Evolutionary conservation across 805 yeast species (phyloP).

Genomic region (Pichia occidentalis): DNA sequence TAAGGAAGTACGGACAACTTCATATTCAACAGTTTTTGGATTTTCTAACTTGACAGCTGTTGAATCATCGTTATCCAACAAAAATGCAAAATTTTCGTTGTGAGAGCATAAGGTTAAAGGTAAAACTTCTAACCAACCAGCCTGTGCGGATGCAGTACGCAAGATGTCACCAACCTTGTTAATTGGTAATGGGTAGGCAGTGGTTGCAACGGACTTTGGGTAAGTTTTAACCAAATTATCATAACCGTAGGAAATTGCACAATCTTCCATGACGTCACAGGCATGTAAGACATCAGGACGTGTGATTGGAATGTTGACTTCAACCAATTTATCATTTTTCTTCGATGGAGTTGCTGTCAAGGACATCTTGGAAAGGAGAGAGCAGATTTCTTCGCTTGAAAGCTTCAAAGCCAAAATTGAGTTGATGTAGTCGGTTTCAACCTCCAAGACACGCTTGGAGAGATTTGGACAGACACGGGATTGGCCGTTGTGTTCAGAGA

Average conservation of each 20-base stretch:
- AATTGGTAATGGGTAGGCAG: conserved; percentile 84
- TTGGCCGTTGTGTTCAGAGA: conserved; percentile 73
- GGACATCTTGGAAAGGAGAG: conserved; percentile 74
- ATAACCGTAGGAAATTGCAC: conserved; percentile 93
- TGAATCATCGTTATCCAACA: conserved; percentile 65
- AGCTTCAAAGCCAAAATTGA: conserved; percentile 84
- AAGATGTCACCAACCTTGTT: conserved; percentile 88
- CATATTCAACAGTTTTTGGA: conserved; percentile 95
- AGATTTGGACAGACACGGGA: conserved; percentile 73
- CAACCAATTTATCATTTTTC: conserved; percentile 42
- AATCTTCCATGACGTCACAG: conserved; percentile 98
- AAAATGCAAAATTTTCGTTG: conserved; percentile 89
- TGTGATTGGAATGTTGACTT: conserved; percentile 80
- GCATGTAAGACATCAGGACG: conserved; percentile 95
- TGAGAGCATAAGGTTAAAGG: conserved; percentile 94
- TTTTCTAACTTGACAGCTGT: conserved; percentile 85
- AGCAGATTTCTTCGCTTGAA: conserved; percentile 58
- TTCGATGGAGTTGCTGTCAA: conserved; percentile 53
- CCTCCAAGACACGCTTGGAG: conserved; percentile 57
- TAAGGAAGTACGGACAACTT: conserved; percentile 93
- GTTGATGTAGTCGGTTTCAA: conserved; percentile 81
- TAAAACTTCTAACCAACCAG: conserved; percentile 94
- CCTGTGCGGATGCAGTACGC: conserved; percentile 85
- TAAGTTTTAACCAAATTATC: conserved; percentile 75
- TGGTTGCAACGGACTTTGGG: conserved; percentile 70